Conservation (phyloP, 176 grass and related monocot species). For the Avena eriantha region DNA sequence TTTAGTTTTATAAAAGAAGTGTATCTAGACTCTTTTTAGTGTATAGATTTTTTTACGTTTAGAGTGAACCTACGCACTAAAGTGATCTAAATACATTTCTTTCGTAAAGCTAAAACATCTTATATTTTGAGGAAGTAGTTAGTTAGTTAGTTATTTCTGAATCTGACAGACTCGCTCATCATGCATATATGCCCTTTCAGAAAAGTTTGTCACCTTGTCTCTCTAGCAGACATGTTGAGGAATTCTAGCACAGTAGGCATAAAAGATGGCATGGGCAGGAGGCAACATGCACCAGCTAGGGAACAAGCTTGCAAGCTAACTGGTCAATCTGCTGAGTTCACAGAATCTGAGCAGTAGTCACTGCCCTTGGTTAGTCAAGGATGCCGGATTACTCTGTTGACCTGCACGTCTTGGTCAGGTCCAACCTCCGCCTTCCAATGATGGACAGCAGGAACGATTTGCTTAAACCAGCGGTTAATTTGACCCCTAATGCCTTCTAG, state of each 20-base stretch:
- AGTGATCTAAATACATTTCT: no score
- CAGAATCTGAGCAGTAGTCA: background rate
- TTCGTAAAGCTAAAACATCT: no score
- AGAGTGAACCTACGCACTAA: no score
- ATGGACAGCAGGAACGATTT: slow-evolving; percentile 14
- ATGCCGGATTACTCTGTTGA: background rate
- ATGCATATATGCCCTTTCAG: no score
- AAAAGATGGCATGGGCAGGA: background rate
- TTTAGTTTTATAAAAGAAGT: no score
- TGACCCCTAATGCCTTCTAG: background rate
- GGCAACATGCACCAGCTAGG: background rate
- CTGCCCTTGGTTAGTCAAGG: background rate
- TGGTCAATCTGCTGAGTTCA: background rate
- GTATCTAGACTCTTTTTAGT: no score
- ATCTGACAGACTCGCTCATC: background rate
- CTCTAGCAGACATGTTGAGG: background rate
- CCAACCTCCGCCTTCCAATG: slow-evolving; percentile 10
- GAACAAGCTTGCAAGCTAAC: background rate
- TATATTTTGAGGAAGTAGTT: no score
- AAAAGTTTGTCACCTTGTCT: background rate
- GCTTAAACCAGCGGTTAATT: slow-evolving; percentile 3
- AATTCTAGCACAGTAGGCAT: background rate
- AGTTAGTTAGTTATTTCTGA: background rate
- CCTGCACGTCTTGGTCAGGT: background rate
- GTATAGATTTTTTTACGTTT: no score